Evolutionary conservation across 257 asterid genomes (phyloP).

Genomic region (Osmanthus fragrans): DNA sequence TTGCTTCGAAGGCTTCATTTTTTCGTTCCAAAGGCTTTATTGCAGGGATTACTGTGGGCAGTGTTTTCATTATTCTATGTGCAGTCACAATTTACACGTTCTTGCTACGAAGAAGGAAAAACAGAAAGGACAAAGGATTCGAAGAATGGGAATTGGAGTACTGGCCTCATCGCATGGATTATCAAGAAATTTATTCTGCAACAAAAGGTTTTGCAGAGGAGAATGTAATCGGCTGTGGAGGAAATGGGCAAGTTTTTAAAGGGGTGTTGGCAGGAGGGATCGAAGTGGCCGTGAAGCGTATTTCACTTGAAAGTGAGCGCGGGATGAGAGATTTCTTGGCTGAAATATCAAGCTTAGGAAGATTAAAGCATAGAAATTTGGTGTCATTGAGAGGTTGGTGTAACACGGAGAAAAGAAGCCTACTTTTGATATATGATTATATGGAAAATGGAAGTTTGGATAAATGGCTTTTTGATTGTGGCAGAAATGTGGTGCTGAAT

Average conservation of each 20-base stretch:
- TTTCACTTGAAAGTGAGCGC: slow-evolving; percentile 38
- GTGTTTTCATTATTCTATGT: neutral
- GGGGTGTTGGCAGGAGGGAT: slow-evolving; percentile 38
- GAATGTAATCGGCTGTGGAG: slow-evolving; percentile 50
- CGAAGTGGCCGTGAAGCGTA: slow-evolving; percentile 41
- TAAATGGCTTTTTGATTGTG: slow-evolving; percentile 32
- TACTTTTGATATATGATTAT: slow-evolving; percentile 52
- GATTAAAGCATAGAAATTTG: slow-evolving; percentile 48
- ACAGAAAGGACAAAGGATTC: slow-evolving; percentile 21
- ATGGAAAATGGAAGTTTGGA: slow-evolving; percentile 57
- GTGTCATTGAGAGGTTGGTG: slow-evolving; percentile 55
- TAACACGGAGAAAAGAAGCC: slow-evolving; percentile 35
- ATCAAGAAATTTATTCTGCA: slow-evolving; percentile 37
- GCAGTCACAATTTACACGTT: neutral
- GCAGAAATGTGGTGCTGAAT: slow-evolving; percentile 15
- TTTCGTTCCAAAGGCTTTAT: slow-evolving; percentile 29
- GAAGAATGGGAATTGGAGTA: slow-evolving; percentile 57
- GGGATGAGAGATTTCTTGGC: slow-evolving; percentile 46
- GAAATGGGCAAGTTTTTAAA: slow-evolving; percentile 47
- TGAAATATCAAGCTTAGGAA: slow-evolving; percentile 52
- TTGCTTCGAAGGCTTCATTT: slow-evolving; percentile 30
- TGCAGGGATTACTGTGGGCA: slow-evolving; percentile 20
- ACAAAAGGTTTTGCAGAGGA: slow-evolving; percentile 38
- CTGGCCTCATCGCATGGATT: slow-evolving; percentile 45
- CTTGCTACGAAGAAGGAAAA: slow-evolving; percentile 31